Conservation (phyloP, 2,329 filamentous ascomycete species). For the Orbilia oligospora region DNA sequence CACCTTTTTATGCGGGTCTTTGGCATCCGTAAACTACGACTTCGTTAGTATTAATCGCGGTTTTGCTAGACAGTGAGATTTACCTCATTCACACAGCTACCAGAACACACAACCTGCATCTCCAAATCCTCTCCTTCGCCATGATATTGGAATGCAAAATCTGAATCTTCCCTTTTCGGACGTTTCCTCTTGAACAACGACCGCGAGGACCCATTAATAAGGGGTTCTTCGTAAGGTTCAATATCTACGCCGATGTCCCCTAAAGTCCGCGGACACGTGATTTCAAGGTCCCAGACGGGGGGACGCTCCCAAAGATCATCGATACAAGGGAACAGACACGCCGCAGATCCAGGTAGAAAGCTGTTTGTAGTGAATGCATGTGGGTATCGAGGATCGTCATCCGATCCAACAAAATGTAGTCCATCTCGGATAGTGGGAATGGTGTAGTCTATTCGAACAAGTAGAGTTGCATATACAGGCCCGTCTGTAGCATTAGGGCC, state of each 20-base stretch:
- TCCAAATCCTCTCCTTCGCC: conserved; percentile 90
- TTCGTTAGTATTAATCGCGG: conserved; percentile 19
- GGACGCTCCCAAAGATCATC: conserved; percentile 86
- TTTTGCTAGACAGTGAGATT: conserved; percentile 42
- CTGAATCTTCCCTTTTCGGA: conserved; percentile 64
- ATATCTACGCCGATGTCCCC: conserved; percentile 74
- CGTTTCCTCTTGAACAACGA: conserved; percentile 64
- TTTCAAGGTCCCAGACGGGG: conserved; percentile 84
- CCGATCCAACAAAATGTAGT: conserved; percentile 89
- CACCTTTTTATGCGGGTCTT: conserved; percentile 85
- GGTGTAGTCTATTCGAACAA: conserved; percentile 81
- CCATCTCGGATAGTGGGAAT: conserved; percentile 84
- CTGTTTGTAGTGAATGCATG: conserved; percentile 92
- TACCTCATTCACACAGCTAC: conserved; percentile 85
- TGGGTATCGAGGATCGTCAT: conserved; percentile 85
- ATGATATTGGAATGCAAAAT: conserved; percentile 68
- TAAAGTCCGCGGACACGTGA: conserved; percentile 87
- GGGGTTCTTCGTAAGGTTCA: conserved; percentile 56
- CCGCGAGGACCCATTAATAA: conserved; percentile 47
- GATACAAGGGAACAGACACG: conserved; percentile 91
- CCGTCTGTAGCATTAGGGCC: conserved; percentile 66
- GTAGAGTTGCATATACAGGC: conserved; percentile 73
- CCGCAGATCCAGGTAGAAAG: conserved; percentile 81
- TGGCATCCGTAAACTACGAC: conserved; percentile 75
- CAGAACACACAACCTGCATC: conserved; percentile 90